Evolutionary conservation across 176 grass and related monocot species (phyloP), one percentile per base, ranked within the genome.

Genomic region (Ampelocalamus luodianensis): DNA sequence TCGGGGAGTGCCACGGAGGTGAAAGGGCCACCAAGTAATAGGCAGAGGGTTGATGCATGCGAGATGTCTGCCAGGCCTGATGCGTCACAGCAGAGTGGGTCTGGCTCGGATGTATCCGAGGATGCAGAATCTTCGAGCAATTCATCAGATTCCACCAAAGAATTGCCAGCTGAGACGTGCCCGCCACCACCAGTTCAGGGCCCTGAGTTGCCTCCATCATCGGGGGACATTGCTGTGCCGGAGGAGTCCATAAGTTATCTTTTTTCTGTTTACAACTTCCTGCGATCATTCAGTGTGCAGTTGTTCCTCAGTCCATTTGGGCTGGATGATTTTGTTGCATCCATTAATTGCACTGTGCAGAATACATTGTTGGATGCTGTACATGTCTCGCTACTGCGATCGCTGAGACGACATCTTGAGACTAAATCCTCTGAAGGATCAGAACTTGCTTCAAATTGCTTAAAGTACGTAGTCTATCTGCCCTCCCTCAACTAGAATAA

Each of bases 281-380:
- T 99, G 76, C 86, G 96, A 58, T 96, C 96, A 8, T 96, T 99
- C 88, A 96, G 93, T 38, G 88, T 92, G 56, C 83, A 88, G 79
- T 74, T 99, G 74, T 99, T 92, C 84, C 82, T 99, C 49, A 92
- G 93, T 68, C 96, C 96, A 53, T 96, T 96, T 81, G 90, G 91
- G 20, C 54, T 99, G 56, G 90, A 91, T 82, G 96, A 99, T 83
- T 92, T 99, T 89, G 88, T 96, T 50, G 88, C 90, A 15, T 89
- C 93, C n/a, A 81, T 99, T 49, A 96, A 90, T 79, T 94, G 91
- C 84, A 86, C 43, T 3, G 78, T 77, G 18, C 93, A 96, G 71
- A 99, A 89, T 88, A 94, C 88, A 62, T 82, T 99, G 74, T 59
- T 94, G 86, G 96, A 99, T 91, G 91, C 88, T 81, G 88, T 99